Conservation (phyloP, 495 filamentous ascomycete genomes). For the Xylaria nigripes region DNA sequence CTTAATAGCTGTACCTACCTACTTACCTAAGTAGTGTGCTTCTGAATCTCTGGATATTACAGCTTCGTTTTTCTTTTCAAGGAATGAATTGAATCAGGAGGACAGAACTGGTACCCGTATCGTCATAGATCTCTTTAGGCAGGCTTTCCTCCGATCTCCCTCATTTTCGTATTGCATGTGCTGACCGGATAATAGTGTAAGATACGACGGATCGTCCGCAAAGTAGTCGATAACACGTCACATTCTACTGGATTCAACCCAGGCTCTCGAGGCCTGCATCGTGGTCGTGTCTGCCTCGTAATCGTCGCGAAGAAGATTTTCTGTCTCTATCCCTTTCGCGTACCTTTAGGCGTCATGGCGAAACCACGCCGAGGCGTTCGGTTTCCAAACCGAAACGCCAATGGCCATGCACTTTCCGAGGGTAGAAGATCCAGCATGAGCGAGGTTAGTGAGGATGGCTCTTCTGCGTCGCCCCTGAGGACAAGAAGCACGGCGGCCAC, state of each 20-base stretch:
- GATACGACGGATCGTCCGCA: neutral
- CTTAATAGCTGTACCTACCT: too few relatives aligned
- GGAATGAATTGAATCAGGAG: neutral
- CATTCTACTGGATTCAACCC: neutral
- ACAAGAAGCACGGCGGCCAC: slow-evolving; percentile 35
- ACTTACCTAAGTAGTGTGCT: too few relatives aligned
- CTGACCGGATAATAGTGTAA: neutral
- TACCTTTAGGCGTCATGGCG: slow-evolving; percentile 43
- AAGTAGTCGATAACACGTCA: neutral
- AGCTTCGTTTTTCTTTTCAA: neutral
- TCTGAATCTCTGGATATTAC: too few relatives aligned
- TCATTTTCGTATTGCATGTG: neutral
- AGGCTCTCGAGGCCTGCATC: neutral
- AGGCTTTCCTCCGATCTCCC: neutral
- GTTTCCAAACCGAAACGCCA: slow-evolving; percentile 60
- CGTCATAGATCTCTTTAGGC: neutral
- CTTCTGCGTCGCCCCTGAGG: slow-evolving; percentile 42
- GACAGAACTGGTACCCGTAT: neutral
- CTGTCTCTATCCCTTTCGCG: neutral
- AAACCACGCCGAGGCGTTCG: slow-evolving; percentile 75
- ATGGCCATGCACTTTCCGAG: slow-evolving; percentile 36
- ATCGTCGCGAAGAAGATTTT: neutral
- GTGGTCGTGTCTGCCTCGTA: neutral
- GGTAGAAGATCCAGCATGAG: slow-evolving; percentile 65
- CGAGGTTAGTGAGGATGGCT: slow-evolving; percentile 66